Base-by-base conservation (phyloP, 1,284 basidiomycete genomes). In the Heterobasidion occidentale region DNA sequence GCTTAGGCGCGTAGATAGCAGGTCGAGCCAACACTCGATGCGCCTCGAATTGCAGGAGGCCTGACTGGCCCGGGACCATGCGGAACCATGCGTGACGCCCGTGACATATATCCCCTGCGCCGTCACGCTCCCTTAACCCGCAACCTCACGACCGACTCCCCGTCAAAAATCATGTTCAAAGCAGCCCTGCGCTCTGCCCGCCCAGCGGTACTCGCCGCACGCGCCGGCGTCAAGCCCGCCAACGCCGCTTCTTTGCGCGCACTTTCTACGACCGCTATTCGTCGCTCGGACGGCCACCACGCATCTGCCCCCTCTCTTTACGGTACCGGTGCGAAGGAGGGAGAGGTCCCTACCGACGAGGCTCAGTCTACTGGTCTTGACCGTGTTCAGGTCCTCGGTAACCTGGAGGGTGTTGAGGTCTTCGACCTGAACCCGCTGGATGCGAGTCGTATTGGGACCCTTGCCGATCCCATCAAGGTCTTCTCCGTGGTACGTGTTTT, bases 361-460 rank as follows among this genome's bases (percentile, higher is more conserved):
- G 80, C 91, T 65, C 96, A 99, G 76, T 84, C 95, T 35, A 99
- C 96, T 63, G 95, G 96, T 86, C 80, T 98, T 59, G 95, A 98
- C 75, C 92, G 96, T 73, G 86, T 95, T 70, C 92, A 99, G 76
- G 77, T 97, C 53, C 75, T 98, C 59, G 92, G 91, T 67, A 87
- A 91, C 64, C 78, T 94, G 67, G 84, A 94, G 74, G 95, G 94
- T 57, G 75, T 93, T 54, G 88, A 94, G 50, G 86, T 95, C 56
- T 99, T 98, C 77, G 94, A 98, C 74, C 81, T 88, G 71, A 81
- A 84, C 62, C 91, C 94, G 50, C 81, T 98, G 61, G 86, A 94
- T 69, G 78, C 94, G 61, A 88, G 85, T 73, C 84, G 92, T 67
- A 73, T 94, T 69, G 96, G 96, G 62, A 98, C 96, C 54, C 80